These are phyloP conservation scores for Clarireedia monteithiana DNA, from an alignment of 2,329 filamentous ascomycete species.

Conservation along the genomic window DNA sequence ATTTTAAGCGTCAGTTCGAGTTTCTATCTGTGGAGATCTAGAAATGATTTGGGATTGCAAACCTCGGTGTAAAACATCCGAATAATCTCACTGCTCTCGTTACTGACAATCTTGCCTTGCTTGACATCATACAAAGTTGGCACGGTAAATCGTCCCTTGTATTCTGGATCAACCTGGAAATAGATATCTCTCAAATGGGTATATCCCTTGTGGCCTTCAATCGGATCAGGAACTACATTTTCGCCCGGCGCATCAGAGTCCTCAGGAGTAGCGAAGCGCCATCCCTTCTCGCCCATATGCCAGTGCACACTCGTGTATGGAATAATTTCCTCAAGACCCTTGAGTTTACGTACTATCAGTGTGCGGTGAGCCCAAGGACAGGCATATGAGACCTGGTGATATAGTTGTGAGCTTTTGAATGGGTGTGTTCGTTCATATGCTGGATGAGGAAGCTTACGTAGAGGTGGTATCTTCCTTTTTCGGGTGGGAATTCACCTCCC, in stretches of 20 bases:
- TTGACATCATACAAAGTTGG: constrained; percentile 60
- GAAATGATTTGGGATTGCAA: constrained; percentile 34
- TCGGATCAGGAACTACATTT: constrained; percentile 56
- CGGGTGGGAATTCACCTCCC: constrained; percentile 59
- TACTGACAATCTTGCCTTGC: constrained; percentile 65
- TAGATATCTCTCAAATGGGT: constrained; percentile 61
- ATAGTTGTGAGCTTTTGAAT: constrained; percentile 32
- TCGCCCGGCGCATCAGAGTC: constrained; percentile 49
- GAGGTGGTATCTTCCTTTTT: constrained; percentile 87
- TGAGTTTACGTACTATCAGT: constrained; percentile 80
- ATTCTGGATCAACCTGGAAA: constrained; percentile 57
- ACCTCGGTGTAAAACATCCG: constrained; percentile 71
- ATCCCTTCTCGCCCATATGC: constrained; percentile 65
- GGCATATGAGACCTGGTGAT: constrained; percentile 30
- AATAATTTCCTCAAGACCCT: constrained; percentile 84
- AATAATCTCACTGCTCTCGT: constrained; percentile 78
- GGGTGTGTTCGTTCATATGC: constrained; percentile 57
- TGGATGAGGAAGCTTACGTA: constrained; percentile 85
- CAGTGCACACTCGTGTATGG: constrained; percentile 33
- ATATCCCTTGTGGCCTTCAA: constrained; percentile 55
- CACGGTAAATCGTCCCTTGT: constrained; percentile 61
- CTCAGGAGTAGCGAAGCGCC: constrained; percentile 55
- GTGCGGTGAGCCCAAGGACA: constrained; percentile 75
- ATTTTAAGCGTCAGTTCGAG: neutral
- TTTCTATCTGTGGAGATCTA: neutral